Conservation (phyloP, 768 basidiomycete species). For the Mycena haematopus region DNA sequence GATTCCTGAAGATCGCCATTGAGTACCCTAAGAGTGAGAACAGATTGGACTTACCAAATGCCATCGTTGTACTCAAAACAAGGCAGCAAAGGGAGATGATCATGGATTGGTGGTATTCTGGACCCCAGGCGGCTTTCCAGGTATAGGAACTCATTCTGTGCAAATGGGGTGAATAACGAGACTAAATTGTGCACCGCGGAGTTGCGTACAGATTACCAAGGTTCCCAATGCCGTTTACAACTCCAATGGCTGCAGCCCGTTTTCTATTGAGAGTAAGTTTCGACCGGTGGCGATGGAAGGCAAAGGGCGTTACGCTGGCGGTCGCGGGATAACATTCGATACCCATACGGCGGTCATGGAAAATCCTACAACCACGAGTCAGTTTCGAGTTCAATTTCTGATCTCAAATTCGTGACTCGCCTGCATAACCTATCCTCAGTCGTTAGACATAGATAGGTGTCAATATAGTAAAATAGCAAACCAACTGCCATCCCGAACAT, state of each 20-base stretch:
- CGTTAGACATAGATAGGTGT: no score
- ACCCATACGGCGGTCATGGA: constrained; percentile 66
- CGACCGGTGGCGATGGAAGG: background rate
- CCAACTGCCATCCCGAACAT: constrained; percentile 71
- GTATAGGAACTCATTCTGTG: constrained; percentile 65
- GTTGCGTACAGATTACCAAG: constrained; percentile 60
- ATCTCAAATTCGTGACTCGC: no score
- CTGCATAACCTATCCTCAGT: no score
- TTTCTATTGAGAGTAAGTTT: constrained; percentile 38
- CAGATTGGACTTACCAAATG: constrained; percentile 29
- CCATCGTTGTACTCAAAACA: constrained; percentile 35
- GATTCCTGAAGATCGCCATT: constrained; percentile 37
- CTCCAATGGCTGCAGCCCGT: constrained; percentile 62
- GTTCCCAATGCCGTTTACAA: constrained; percentile 65
- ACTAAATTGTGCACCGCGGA: no score
- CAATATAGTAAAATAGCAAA: constrained; percentile 24
- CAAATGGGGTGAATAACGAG: background rate
- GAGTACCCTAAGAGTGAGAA: background rate
- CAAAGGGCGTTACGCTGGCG: constrained; percentile 51
- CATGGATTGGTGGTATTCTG: constrained; percentile 69
- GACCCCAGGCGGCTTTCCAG: constrained; percentile 69
- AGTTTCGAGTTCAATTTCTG: constrained; percentile 1
- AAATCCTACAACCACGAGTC: constrained; percentile 40
- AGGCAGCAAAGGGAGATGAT: constrained; percentile 45
- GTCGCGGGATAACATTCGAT: constrained; percentile 63